phyloP scores from a whole-genome alignment of 768 basidiomycete species.

The Chlorophyllum brunneum region DNA sequence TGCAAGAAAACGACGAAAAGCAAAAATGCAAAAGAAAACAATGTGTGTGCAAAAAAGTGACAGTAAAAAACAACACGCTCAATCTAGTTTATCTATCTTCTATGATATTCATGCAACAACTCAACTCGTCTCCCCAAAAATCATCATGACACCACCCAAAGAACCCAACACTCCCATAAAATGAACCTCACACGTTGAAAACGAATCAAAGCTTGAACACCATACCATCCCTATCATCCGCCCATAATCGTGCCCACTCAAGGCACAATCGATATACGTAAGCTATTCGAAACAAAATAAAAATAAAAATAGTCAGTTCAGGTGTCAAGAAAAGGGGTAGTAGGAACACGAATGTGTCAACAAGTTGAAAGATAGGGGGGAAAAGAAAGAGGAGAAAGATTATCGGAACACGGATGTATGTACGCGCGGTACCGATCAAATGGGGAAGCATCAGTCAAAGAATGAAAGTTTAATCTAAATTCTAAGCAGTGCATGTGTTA shows the following conservation, averaged over 20 bases:
- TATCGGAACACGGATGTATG: too few relatives aligned
- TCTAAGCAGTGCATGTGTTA: too few relatives aligned
- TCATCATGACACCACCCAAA: background rate
- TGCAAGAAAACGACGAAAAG: background rate
- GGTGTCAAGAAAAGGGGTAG: background rate
- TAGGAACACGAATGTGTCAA: background rate
- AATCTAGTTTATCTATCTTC: background rate
- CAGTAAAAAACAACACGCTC: background rate
- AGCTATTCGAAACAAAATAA: slow-evolving; percentile 33
- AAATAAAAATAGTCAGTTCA: background rate
- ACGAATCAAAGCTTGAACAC: background rate
- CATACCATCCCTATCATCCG: slow-evolving; percentile 78
- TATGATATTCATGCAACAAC: background rate
- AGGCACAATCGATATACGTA: slow-evolving; percentile 83
- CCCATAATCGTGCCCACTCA: slow-evolving; percentile 80
- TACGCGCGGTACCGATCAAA: too few relatives aligned
- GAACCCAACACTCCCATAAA: background rate
- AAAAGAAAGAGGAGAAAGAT: too few relatives aligned
- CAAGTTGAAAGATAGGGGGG: too few relatives aligned
- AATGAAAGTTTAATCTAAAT: too few relatives aligned
- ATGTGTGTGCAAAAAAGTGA: background rate
- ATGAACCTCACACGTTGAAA: background rate
- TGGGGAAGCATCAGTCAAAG: too few relatives aligned
- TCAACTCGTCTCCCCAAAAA: too few relatives aligned
- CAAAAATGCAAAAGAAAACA: background rate